Evolutionary conservation across 495 filamentous ascomycete species (phyloP).

Genomic region (Podospora pseudopauciseta): DNA sequence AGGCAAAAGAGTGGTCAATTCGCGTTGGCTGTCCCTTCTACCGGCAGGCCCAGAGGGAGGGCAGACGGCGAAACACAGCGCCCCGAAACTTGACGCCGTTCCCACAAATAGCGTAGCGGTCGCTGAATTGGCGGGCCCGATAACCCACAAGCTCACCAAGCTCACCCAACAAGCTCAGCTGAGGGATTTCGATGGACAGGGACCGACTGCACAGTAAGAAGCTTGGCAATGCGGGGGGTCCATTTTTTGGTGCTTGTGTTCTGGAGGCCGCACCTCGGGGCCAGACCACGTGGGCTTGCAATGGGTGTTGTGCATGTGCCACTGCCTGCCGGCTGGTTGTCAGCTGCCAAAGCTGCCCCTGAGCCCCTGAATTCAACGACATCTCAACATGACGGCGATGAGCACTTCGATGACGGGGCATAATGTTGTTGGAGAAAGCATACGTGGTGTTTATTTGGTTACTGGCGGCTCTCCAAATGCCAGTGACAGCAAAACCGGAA

Average conservation of each 20-base stretch:
- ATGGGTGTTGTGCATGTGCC: background rate
- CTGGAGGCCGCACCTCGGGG: background rate
- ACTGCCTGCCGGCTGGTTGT: background rate
- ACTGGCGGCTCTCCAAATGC: background rate
- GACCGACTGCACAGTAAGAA: background rate
- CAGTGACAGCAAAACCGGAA: background rate
- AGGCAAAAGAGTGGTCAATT: background rate
- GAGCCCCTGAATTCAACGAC: constrained; percentile 1
- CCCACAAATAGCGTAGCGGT: background rate
- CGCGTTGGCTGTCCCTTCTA: background rate
- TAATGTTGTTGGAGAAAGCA: background rate
- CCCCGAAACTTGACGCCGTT: background rate
- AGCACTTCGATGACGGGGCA: background rate
- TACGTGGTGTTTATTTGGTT: background rate
- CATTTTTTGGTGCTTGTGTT: background rate
- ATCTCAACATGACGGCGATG: background rate
- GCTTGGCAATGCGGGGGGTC: background rate
- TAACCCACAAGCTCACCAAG: background rate
- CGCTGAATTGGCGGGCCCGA: background rate
- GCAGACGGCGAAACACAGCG: background rate
- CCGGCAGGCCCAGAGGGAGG: background rate
- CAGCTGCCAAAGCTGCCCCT: background rate
- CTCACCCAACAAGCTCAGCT: background rate
- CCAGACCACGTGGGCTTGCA: background rate
- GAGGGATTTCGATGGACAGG: background rate